Evolutionary conservation across 345 rosid species (phyloP).

Genomic region (Cardamine chenopodiifolia): DNA sequence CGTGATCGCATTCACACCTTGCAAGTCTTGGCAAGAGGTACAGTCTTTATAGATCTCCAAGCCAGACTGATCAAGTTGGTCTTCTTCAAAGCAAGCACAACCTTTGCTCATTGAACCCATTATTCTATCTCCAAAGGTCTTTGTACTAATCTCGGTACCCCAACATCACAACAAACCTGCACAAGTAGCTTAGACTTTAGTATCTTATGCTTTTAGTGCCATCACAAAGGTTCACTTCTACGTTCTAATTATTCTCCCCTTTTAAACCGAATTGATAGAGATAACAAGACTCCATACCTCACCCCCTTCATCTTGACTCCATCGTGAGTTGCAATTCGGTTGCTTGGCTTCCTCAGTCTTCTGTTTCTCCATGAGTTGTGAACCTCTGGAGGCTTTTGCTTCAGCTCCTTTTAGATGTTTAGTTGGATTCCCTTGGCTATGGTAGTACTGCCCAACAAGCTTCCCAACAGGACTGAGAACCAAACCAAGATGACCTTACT

Average conservation of each 20-base stretch:
- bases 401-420: conserved; percentile 88
- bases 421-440: conserved; percentile 77
- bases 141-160: conserved; percentile 85
- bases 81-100: conserved; percentile 80
- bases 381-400: conserved; percentile 94
- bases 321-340: conserved; percentile 81
- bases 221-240: not conserved
- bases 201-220: not conserved
- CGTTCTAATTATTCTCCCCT: not conserved
- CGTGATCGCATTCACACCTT: conserved; percentile 56
- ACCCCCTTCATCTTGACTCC: conserved; percentile 95
- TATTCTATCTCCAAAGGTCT: conserved; percentile 85
- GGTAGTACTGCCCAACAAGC: conserved; percentile 85
- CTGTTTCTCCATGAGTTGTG: conserved; percentile 87
- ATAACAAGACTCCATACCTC: conserved; percentile 52
- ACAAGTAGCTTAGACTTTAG: conserved; percentile 1
- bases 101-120: conserved; percentile 90
- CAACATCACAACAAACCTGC: conserved; percentile 95
- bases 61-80: conserved; percentile 68
- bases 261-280: not conserved
- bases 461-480: conserved; percentile 70
- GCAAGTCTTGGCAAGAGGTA: conserved; percentile 62
- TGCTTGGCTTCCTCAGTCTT: conserved; percentile 90
- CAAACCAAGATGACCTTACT: not conserved
- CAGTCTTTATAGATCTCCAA: conserved; percentile 83